Conservation (phyloP, 108 stramenopile species). For the Cyclotella atomus region DNA sequence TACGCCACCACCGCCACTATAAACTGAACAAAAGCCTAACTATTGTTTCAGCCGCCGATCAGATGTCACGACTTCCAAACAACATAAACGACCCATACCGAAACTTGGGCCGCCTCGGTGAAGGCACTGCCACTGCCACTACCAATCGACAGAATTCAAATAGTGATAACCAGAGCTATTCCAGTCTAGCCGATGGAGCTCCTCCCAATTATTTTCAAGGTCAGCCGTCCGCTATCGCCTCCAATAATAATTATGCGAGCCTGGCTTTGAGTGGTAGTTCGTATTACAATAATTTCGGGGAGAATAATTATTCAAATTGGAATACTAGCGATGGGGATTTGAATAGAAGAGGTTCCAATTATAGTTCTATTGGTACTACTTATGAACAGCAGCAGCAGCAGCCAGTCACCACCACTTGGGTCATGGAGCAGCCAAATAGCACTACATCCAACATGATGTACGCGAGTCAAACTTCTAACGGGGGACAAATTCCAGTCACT, state of each 20-base stretch:
- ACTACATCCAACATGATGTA: background rate
- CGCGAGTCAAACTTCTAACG: background rate
- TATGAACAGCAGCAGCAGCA: background rate
- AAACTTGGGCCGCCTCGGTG: conserved; percentile 6
- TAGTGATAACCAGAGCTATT: background rate
- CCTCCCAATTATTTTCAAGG: background rate
- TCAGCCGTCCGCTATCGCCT: background rate
- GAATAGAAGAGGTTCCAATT: background rate
- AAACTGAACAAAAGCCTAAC: too few relatives aligned
- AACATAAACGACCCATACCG: background rate
- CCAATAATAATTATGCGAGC: background rate
- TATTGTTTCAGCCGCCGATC: too few relatives aligned
- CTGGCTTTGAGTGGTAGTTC: too few relatives aligned
- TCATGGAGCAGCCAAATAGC: background rate
- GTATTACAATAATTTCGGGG: too few relatives aligned
- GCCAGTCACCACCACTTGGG: background rate
- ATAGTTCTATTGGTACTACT: background rate
- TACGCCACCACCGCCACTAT: too few relatives aligned
- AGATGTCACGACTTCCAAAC: background rate
- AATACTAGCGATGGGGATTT: too few relatives aligned
- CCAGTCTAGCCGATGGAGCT: background rate
- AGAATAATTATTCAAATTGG: background rate
- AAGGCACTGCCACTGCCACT: too few relatives aligned
- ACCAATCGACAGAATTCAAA: background rate
- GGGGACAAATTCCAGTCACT: background rate